Percentiles rank a stretch among this genome's conserved stretches.
phyloP scores from a whole-genome alignment of 148 eudicot species.

The Heliamphora exappendiculata region DNA sequence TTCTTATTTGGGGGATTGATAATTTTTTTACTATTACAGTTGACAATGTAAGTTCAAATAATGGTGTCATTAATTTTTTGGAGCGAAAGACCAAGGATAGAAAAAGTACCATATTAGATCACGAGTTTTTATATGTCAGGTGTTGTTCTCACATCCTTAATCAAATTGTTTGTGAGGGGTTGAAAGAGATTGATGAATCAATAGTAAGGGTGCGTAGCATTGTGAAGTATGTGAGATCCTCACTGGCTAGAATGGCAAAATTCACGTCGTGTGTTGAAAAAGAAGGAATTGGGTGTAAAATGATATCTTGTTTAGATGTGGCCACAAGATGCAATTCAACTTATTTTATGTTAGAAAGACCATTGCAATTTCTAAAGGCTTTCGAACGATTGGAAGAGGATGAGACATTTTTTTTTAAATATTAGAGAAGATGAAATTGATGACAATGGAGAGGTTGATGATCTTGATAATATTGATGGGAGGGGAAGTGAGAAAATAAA shows the following conservation, averaged over 20 bases:
- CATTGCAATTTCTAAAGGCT: background rate
- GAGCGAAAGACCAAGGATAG: background rate
- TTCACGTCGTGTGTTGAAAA: background rate
- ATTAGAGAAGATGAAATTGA: background rate
- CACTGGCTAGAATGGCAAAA: background rate
- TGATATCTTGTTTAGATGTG: background rate
- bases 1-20: conserved; percentile 12
- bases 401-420: background rate
- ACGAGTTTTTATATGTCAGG: background rate
- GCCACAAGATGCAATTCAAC: too few relatives aligned
- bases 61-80: background rate
- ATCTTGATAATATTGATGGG: too few relatives aligned
- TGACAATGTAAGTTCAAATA: conserved; percentile 19
- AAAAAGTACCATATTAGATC: background rate
- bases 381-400: background rate
- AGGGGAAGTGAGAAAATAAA: background rate
- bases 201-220: background rate
- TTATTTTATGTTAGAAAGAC: too few relatives aligned
- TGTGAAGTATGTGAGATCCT: background rate
- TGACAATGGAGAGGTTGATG: background rate
- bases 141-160: background rate
- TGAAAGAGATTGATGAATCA: background rate
- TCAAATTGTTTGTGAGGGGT: background rate
- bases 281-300: background rate
- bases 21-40: background rate